Evolutionary conservation across 225 moss, liverwort and hornwort genomes (phyloP), one percentile per base, ranked within the genome.

Genomic region (Polytrichum commune): DNA sequence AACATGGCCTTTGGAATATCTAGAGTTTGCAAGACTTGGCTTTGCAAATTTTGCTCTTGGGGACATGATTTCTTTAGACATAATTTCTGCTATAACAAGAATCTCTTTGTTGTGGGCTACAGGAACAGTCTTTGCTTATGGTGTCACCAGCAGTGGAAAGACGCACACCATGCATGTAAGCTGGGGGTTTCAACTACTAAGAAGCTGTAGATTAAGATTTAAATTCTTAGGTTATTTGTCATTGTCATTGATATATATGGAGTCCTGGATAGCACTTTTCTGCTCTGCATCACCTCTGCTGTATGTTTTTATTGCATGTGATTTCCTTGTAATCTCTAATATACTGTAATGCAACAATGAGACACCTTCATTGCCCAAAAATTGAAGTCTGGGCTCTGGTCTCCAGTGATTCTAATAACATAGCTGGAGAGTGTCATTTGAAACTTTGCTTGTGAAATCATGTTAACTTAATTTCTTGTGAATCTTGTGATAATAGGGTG

Each of bases 141-240:
- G 96, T 69, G 96, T 96, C 57, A 96, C 96, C 25, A 96, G 96
- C 85, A 96, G 96, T 86, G 96, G 96, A 77, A 96, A 96, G 80
- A 96, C 96, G 70, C 96, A 96, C 76, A 96, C 96, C 27, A 96
- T 96, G 96, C 96, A 96, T 83, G 96, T 96, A 76, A 88, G 93
- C 54, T 69, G 71, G 64, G 28, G 63, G 38, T 68, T 63, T 38
- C 63, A 73, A 75, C 72, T 62, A 60, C 55, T 62, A 33, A 32
- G 8, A 63, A 53, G 73, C 20, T 29, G 19, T 69, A 53, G 30
- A 60, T 69, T 4, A 53, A 19, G 10, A 75, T 65, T 69, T 54
- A 58, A 46, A 29, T 60, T 65, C 55, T 25, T 27, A 54, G 27
- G 38, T 56, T 73, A 18, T 69, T 69, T 63, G 33, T 70, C 63